Evolutionary conservation across 2,329 filamentous ascomycete genomes (phyloP).

Genomic region (Ascochyta rabiei): DNA sequence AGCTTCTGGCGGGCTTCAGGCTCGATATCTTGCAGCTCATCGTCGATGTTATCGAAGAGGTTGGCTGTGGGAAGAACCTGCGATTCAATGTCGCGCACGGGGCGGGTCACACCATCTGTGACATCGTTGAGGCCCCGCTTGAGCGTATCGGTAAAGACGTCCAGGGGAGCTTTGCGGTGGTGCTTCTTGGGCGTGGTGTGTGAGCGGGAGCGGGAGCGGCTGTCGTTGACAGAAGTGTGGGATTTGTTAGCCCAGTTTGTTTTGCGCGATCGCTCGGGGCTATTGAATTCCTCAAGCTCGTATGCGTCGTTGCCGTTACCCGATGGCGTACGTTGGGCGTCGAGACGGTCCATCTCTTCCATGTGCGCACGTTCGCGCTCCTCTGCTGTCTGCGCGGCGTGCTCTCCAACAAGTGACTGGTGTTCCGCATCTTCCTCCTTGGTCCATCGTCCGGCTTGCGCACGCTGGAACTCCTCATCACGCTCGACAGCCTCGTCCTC

Average conservation of each 20-base stretch:
- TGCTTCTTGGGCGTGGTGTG: slow-evolving; percentile 25
- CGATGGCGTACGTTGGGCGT: slow-evolving; percentile 14
- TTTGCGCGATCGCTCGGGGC: slow-evolving; percentile 27
- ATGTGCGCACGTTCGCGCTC: slow-evolving; percentile 42
- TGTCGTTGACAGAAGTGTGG: slow-evolving; percentile 34
- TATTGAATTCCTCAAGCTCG: slow-evolving; percentile 40
- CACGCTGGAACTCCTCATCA: slow-evolving; percentile 84
- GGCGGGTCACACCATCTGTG: slow-evolving; percentile 37
- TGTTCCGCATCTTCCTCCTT: slow-evolving; percentile 57
- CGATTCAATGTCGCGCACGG: slow-evolving; percentile 46
- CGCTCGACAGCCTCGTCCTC: slow-evolving; percentile 94
- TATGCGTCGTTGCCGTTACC: slow-evolving; percentile 21
- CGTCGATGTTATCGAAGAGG: slow-evolving; percentile 84
- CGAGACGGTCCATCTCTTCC: slow-evolving; percentile 30
- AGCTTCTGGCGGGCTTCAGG: slow-evolving; percentile 86
- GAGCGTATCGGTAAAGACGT: slow-evolving; percentile 34
- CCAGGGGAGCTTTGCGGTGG: slow-evolving; percentile 36
- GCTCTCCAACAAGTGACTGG: slow-evolving; percentile 43
- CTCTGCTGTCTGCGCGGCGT: slow-evolving; percentile 38
- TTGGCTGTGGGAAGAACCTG: slow-evolving; percentile 72
- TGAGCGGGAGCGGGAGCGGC: slow-evolving; percentile 33
- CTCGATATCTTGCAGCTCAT: slow-evolving; percentile 93
- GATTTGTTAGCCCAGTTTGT: slow-evolving; percentile 40
- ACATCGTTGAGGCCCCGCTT: slow-evolving; percentile 38
- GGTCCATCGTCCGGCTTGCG: slow-evolving; percentile 73